Evolutionary conservation across 176 grass and related monocot species (phyloP).

Genomic region (Pontederia paniculata): DNA sequence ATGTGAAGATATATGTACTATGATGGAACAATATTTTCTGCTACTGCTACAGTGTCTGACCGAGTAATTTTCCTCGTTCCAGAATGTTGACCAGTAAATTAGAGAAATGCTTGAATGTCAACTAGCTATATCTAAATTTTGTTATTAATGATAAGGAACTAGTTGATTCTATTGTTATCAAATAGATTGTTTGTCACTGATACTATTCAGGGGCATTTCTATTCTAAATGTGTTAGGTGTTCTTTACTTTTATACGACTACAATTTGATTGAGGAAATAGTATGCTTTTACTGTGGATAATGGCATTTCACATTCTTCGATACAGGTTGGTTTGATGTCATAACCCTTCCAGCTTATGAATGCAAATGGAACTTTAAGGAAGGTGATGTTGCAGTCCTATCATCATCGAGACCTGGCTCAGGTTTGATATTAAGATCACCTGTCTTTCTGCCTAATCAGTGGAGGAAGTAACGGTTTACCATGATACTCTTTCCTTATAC

Average conservation of each 20-base stretch:
- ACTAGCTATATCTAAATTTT: background rate
- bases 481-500: no score
- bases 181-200: no score
- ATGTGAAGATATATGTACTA: background rate
- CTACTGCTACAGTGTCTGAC: background rate
- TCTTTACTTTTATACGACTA: no score
- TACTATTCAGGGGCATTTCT: no score
- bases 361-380: constrained; percentile 99
- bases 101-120: background rate
- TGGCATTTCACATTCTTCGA: background rate
- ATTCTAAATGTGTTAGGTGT: no score
- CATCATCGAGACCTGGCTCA: constrained; percentile 65
- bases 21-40: background rate
- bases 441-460: background rate
- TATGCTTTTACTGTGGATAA: background rate
- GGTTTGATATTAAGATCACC: constrained; percentile 24
- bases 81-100: background rate
- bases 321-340: constrained; percentile 88
- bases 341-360: constrained; percentile 61
- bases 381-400: constrained; percentile 88
- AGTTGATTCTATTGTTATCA: background rate
- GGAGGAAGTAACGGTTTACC: no score
- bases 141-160: background rate
- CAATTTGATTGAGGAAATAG: no score
- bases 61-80: background rate